Evolutionary conservation across 2,329 filamentous ascomycete species (phyloP).

Genomic region (Talaromyces sp.): DNA sequence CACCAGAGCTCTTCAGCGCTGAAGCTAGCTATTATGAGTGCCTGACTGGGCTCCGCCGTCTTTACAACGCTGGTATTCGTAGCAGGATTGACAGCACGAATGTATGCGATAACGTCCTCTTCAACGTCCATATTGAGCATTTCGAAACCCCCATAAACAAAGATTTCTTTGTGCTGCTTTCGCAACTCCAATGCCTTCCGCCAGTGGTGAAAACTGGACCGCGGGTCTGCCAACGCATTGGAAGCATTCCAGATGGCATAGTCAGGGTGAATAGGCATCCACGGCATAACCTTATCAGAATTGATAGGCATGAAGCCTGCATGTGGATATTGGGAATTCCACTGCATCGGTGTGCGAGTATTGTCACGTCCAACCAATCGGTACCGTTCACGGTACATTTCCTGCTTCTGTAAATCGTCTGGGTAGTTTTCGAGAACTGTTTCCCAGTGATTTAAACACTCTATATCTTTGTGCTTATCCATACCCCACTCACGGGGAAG

Average conservation of each 20-base stretch:
- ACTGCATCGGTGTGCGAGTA: constrained; percentile 63
- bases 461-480: constrained; percentile 64
- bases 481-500: constrained; percentile 49
- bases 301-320: constrained; percentile 30
- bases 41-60: too few relatives aligned
- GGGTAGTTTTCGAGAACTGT: too few relatives aligned
- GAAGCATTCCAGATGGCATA: constrained; percentile 55
- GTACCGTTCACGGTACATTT: too few relatives aligned
- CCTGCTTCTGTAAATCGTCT: constrained; percentile 30
- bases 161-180: background rate
- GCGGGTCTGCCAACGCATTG: constrained; percentile 30
- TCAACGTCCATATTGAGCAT: too few relatives aligned
- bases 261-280: constrained; percentile 66
- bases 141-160: background rate
- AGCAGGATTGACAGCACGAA: too few relatives aligned
- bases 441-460: constrained; percentile 7
- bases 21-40: too few relatives aligned
- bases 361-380: too few relatives aligned
- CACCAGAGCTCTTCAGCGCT: too few relatives aligned
- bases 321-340: background rate
- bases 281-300: constrained; percentile 46
- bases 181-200: background rate
- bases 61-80: too few relatives aligned
- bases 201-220: constrained; percentile 59
- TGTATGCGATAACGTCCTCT: too few relatives aligned